These are phyloP conservation scores for Oryza glaberrima DNA, from an alignment of 176 grass and related monocot genomes.

Conservation along the genomic window DNA sequence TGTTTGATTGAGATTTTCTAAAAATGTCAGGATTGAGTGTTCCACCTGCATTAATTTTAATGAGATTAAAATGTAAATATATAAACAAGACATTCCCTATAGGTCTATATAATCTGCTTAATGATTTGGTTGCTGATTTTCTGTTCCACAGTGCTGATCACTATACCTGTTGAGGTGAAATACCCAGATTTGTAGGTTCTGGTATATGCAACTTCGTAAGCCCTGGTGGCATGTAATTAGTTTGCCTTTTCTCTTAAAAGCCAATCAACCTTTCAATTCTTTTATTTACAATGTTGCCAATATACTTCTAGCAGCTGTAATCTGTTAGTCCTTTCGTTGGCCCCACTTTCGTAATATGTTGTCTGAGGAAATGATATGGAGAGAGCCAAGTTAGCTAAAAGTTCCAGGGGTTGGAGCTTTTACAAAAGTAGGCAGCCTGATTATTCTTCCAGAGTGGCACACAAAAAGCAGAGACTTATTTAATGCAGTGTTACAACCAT, in stretches of 20 bases:
- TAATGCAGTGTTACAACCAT: slow-evolving; percentile 30
- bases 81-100: not conserved
- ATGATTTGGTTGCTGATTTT: slow-evolving; percentile 20
- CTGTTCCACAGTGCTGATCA: slow-evolving; percentile 8
- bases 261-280: slow-evolving; percentile 11
- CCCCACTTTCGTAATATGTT: slow-evolving; percentile 10
- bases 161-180: slow-evolving; percentile 21
- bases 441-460: slow-evolving; percentile 60
- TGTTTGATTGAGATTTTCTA: slow-evolving; percentile 31
- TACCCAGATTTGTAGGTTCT: not conserved
- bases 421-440: slow-evolving; percentile 48
- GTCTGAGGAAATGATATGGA: slow-evolving; percentile 44
- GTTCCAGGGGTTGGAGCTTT: slow-evolving; percentile 39
- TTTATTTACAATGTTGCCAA: slow-evolving; percentile 23
- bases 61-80: not conserved
- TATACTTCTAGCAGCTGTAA: slow-evolving; percentile 10
- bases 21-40: not conserved
- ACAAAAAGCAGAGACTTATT: slow-evolving; percentile 49
- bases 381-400: slow-evolving; percentile 42
- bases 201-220: slow-evolving; percentile 1
- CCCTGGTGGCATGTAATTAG: slow-evolving; percentile 29
- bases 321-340: slow-evolving; percentile 29
- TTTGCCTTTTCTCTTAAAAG: slow-evolving; percentile 37
- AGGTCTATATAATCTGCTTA: not conserved
- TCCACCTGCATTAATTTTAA: not conserved